Percentiles rank a stretch among this genome's conserved stretches.
phyloP scores from a whole-genome alignment of 495 filamentous ascomycete species.

The Annulohypoxylon stygium region DNA sequence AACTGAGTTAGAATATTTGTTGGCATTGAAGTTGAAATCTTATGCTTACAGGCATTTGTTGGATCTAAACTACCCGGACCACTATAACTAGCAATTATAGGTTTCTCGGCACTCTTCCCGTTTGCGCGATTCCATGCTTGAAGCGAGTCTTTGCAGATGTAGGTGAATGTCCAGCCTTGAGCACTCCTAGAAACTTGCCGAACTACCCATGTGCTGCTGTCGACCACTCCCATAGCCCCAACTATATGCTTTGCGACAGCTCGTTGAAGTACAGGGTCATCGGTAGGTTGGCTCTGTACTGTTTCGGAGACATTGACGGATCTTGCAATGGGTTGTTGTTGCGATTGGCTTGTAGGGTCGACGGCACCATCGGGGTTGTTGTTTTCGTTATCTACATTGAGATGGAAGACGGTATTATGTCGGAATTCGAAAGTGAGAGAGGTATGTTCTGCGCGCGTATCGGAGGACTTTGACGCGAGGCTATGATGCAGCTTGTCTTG shows the following conservation, averaged over 20 bases:
- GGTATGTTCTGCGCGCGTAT: slow-evolving; percentile 58
- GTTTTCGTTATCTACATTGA: slow-evolving; percentile 53
- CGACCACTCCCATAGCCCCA: slow-evolving; percentile 51
- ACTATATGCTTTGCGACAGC: slow-evolving; percentile 59
- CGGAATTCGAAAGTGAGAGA: slow-evolving; percentile 57
- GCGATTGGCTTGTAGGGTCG: slow-evolving; percentile 45
- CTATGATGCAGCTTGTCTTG: slow-evolving; percentile 54
- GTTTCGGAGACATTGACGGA: slow-evolving; percentile 53
- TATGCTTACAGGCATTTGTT: slow-evolving; percentile 53
- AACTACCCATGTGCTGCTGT: slow-evolving; percentile 59
- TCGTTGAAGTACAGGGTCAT: slow-evolving; percentile 59
- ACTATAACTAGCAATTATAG: slow-evolving; percentile 58
- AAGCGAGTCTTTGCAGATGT: slow-evolving; percentile 63
- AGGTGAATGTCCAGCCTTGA: slow-evolving; percentile 63
- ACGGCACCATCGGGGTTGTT: slow-evolving; percentile 45
- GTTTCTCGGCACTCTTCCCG: slow-evolving; percentile 53
- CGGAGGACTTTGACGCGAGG: slow-evolving; percentile 52
- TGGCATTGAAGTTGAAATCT: background rate
- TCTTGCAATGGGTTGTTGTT: slow-evolving; percentile 37
- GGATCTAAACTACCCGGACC: slow-evolving; percentile 56
- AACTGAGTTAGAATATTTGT: slow-evolving; percentile 36
- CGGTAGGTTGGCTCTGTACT: slow-evolving; percentile 57
- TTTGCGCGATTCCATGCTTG: slow-evolving; percentile 60
- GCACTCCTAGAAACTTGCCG: slow-evolving; percentile 55
- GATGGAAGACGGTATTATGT: slow-evolving; percentile 51